Conservation (phyloP, 371 early-diverging fungal genomes). For the Zopfochytrium polystomum region DNA sequence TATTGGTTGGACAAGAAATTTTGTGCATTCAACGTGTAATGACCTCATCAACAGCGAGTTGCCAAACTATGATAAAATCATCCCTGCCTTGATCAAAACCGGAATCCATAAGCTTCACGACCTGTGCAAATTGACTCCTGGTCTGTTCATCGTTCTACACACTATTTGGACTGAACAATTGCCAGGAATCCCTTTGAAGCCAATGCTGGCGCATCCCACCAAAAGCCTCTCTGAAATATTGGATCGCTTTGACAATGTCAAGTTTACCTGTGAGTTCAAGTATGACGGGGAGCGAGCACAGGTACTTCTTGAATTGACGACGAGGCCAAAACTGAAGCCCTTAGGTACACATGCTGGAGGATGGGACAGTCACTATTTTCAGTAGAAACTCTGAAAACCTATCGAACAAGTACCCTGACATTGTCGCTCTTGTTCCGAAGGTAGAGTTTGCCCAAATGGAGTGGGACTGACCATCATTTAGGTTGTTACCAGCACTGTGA, state of each 20-base stretch:
- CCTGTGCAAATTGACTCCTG: constrained; percentile 85
- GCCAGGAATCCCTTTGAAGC: constrained; percentile 92
- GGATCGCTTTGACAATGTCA: constrained; percentile 85
- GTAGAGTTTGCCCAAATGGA: constrained; percentile 26
- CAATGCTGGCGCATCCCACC: constrained; percentile 99
- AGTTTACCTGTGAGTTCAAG: constrained; percentile 98
- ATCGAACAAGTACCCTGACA: constrained; percentile 93
- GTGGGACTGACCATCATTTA: not conserved
- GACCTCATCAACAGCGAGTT: constrained; percentile 65
- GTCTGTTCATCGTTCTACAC: constrained; percentile 27
- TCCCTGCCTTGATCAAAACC: constrained; percentile 77
- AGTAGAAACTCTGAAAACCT: constrained; percentile 97
- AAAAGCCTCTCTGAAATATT: constrained; percentile 92
- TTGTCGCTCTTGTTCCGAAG: constrained; percentile 60
- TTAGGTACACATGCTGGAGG: constrained; percentile 76
- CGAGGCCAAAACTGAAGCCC: not conserved
- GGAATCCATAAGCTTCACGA: constrained; percentile 65
- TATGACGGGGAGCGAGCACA: constrained; percentile 99
- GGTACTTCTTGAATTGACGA: too few relatives aligned
- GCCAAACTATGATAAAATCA: constrained; percentile 86
- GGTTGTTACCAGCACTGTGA: constrained; percentile 28
- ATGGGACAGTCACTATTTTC: constrained; percentile 81
- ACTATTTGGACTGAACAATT: not conserved
- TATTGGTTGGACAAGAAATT: constrained; percentile 66
- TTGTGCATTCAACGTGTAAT: not conserved